phyloP scores from a whole-genome alignment of 257 asterid genomes.

The Ajuga chamaepitys region DNA sequence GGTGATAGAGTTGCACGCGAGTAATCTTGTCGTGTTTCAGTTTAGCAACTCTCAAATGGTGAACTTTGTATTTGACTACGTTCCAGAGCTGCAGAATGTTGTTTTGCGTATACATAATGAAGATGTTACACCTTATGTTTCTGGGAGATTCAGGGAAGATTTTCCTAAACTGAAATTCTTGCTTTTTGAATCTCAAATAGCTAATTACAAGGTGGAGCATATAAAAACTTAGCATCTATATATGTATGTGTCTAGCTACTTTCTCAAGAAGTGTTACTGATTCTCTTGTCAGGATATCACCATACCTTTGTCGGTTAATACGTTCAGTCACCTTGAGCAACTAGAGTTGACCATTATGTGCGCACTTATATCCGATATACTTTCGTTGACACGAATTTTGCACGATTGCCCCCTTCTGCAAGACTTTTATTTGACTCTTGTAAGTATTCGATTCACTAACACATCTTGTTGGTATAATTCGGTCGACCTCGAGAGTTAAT shows the following conservation, averaged over 20 bases:
- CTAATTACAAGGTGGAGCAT: background rate
- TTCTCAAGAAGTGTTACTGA: background rate
- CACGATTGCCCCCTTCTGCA: background rate
- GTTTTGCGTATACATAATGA: background rate
- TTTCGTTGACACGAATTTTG: background rate
- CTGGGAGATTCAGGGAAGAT: background rate
- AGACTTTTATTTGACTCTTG: background rate
- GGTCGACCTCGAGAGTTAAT: too few species aligned
- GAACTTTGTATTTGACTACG: background rate
- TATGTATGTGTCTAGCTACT: background rate
- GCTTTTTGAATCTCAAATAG: background rate
- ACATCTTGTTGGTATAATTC: too few species aligned
- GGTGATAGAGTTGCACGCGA: background rate
- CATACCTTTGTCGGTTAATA: too few species aligned
- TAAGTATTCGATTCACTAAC: too few species aligned
- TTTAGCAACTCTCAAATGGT: background rate
- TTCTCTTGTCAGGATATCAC: background rate
- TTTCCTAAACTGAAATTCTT: background rate
- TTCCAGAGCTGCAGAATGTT: background rate
- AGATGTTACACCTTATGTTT: background rate
- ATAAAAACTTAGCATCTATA: background rate
- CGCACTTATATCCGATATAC: background rate
- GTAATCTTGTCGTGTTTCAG: background rate
- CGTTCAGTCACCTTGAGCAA: background rate
- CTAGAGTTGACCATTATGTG: background rate